phyloP scores from a whole-genome alignment of 106 monocot species.

The Ottelia alismoides region DNA sequence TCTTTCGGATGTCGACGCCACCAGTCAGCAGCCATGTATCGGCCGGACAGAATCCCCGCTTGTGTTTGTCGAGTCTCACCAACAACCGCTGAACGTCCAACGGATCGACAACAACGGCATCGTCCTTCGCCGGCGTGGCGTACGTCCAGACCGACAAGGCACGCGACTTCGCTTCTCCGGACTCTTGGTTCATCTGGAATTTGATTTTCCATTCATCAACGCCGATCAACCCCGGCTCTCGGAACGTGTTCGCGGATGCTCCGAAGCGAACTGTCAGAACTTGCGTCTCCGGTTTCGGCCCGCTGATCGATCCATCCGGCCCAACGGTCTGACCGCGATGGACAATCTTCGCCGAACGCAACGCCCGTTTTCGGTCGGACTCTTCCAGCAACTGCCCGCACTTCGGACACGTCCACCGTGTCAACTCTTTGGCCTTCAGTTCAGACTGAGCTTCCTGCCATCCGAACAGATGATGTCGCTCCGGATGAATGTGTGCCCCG shows the following conservation, averaged over 20 bases:
- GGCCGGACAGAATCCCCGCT: background rate
- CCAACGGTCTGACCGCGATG: background rate
- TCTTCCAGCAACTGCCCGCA: background rate
- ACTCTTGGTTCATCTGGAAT: background rate
- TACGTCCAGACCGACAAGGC: background rate
- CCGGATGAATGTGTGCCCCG: background rate
- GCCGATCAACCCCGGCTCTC: background rate
- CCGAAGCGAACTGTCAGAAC: background rate
- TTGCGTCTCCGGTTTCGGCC: background rate
- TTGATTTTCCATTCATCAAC: background rate
- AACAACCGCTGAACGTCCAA: background rate
- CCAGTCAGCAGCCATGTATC: background rate
- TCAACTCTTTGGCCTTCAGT: background rate
- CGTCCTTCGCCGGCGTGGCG: background rate
- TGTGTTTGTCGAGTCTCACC: background rate
- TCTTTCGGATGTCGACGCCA: background rate
- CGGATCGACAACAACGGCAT: background rate
- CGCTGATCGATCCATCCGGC: background rate
- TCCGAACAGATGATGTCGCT: background rate
- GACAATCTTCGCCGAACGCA: background rate
- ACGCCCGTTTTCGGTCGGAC: background rate
- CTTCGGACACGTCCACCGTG: background rate
- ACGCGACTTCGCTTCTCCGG: background rate
- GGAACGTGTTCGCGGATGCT: background rate
- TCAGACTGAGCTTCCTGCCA: background rate